These are phyloP conservation scores for Stagonosporopsis chrysanthemi DNA, from an alignment of 2,329 filamentous ascomycete genomes.

Conservation along the genomic window DNA sequence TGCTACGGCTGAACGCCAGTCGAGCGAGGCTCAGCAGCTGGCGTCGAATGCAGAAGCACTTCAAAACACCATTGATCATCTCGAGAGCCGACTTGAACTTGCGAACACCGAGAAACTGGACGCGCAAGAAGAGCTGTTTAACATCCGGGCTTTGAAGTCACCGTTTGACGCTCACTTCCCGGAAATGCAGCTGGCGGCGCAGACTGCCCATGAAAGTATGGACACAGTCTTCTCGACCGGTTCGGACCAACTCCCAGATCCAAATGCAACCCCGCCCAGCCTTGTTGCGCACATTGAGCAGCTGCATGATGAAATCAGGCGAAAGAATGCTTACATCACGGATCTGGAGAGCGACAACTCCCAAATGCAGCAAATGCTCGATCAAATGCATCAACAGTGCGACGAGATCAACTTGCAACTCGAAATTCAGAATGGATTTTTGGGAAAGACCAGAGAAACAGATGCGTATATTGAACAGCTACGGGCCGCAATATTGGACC, in stretches of 20 bases:
- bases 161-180: slow-evolving; percentile 35
- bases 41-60: slow-evolving; percentile 40
- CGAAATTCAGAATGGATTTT: slow-evolving; percentile 40
- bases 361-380: slow-evolving; percentile 27
- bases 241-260: slow-evolving; percentile 26
- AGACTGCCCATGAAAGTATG: slow-evolving; percentile 34
- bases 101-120: slow-evolving; percentile 54
- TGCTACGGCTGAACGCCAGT: slow-evolving; percentile 37
- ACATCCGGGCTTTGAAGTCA: slow-evolving; percentile 36
- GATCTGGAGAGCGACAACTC: slow-evolving; percentile 35
- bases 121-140: slow-evolving; percentile 48
- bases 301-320: slow-evolving; percentile 43
- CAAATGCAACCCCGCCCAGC: slow-evolving; percentile 30
- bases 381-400: slow-evolving; percentile 34
- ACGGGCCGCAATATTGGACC: slow-evolving; percentile 38
- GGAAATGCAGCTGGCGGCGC: slow-evolving; percentile 14
- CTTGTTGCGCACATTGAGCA: slow-evolving; percentile 42
- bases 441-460: slow-evolving; percentile 34
- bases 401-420: slow-evolving; percentile 34
- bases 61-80: slow-evolving; percentile 48
- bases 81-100: slow-evolving; percentile 50
- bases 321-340: slow-evolving; percentile 36
- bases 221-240: slow-evolving; percentile 41
- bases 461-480: slow-evolving; percentile 43
- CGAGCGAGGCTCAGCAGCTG: slow-evolving; percentile 35